Conservation (phyloP, 2,329 filamentous ascomycete genomes). For the Pochonia chlamydosporia region DNA sequence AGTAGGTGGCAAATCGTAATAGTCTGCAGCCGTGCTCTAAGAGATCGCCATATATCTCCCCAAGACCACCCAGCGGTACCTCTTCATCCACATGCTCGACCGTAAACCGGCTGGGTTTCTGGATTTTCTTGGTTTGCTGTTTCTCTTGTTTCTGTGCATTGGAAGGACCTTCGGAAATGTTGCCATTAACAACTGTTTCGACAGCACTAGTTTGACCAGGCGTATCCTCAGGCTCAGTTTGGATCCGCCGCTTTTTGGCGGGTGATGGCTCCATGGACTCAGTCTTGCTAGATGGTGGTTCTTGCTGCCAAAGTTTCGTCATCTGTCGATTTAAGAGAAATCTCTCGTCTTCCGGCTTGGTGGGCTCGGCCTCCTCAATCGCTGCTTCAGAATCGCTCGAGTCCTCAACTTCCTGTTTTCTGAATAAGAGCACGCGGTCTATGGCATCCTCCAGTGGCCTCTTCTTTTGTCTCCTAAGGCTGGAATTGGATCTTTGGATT, state of each 20-base stretch:
- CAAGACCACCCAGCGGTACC: conserved; percentile 23
- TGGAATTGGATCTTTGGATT: conserved; percentile 82
- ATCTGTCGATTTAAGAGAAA: conserved; percentile 37
- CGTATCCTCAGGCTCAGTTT: conserved; percentile 20
- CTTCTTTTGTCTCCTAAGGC: conserved; percentile 76
- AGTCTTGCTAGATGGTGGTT: conserved; percentile 8
- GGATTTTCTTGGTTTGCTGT: conserved; percentile 21
- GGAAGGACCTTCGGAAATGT: not conserved
- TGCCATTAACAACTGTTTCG: conserved; percentile 3
- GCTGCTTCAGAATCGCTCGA: conserved; percentile 46
- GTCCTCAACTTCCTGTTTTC: conserved; percentile 59
- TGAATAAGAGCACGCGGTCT: conserved; percentile 69
- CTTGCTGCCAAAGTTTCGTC: conserved; percentile 32
- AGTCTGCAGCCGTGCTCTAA: conserved; percentile 8
- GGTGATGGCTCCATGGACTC: conserved; percentile 17
- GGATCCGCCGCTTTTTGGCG: conserved; percentile 27
- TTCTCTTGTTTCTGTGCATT: conserved; percentile 20
- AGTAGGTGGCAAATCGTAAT: conserved; percentile 17
- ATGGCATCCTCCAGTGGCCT: conserved; percentile 78
- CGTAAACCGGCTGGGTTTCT: conserved; percentile 23
- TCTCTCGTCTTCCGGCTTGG: conserved; percentile 25
- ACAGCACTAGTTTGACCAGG: conserved; percentile 7
- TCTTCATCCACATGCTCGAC: conserved; percentile 20
- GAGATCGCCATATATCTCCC: conserved; percentile 18
- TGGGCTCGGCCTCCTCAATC: conserved; percentile 33